Evolutionary conservation across 768 basidiomycete species (phyloP).

Genomic region (Panaeolus cyanescens): DNA sequence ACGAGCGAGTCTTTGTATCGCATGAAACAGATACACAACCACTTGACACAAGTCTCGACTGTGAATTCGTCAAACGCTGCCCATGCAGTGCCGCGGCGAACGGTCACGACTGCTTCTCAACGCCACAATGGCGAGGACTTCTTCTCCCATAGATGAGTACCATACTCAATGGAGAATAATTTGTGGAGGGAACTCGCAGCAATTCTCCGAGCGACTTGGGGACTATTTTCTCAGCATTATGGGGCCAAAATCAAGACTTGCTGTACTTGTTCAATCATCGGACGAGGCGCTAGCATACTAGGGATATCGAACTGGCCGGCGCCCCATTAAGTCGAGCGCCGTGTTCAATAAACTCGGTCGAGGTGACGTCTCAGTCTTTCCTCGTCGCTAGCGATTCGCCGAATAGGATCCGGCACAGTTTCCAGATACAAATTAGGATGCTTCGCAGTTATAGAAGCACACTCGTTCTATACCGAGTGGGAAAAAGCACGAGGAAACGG

Average conservation of each 20-base stretch:
- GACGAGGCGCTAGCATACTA: no score
- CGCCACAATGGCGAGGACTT: not conserved
- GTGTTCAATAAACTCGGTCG: not conserved
- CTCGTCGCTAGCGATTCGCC: not conserved
- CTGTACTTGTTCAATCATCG: no score
- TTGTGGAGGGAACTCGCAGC: not conserved
- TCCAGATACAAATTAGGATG: not conserved
- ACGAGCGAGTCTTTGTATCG: no score
- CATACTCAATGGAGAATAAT: not conserved
- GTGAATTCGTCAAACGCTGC: no score
- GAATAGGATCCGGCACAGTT: not conserved
- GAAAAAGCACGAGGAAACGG: not conserved
- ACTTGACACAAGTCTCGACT: no score
- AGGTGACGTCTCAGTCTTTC: not conserved
- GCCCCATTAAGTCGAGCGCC: not conserved
- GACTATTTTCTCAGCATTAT: no score
- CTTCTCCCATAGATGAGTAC: not conserved
- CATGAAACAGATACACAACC: no score
- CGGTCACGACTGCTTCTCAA: no score
- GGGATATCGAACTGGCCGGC: no score
- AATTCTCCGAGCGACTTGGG: not conserved
- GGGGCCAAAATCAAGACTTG: no score
- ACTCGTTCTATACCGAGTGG: not conserved
- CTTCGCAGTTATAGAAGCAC: not conserved
- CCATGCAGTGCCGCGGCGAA: no score